phyloP scores from a whole-genome alignment of 805 yeast species.

The Yarrowia deformans region DNA sequence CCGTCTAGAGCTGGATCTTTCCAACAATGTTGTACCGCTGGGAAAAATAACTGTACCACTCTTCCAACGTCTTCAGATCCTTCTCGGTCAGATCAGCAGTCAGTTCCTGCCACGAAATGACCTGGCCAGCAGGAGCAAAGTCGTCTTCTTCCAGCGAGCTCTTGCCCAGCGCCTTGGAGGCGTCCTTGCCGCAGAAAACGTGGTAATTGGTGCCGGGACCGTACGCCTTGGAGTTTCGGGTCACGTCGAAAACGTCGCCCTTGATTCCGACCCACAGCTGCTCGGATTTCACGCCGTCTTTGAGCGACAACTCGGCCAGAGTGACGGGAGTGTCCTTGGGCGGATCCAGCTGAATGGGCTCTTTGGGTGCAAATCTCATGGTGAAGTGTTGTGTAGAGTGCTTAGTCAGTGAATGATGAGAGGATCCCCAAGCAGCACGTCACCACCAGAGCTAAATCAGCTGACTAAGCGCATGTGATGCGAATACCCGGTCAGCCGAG shows the following conservation, averaged over 20 bases:
- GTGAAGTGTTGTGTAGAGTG: background rate
- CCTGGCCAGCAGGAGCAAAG: conserved; percentile 51
- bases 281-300: conserved; percentile 56
- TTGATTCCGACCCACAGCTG: conserved; percentile 75
- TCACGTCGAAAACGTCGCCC: conserved; percentile 81
- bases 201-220: conserved; percentile 81
- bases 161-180: conserved; percentile 76
- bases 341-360: conserved; percentile 59
- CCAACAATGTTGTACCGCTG: conserved; percentile 51
- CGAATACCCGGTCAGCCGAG: background rate
- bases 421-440: background rate
- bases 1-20: background rate
- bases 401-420: conserved; percentile 6
- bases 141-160: conserved; percentile 66
- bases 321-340: conserved; percentile 59
- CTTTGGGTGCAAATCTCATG: conserved; percentile 55
- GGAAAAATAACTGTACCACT: conserved; percentile 73
- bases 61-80: conserved; percentile 68
- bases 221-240: conserved; percentile 67
- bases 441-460: background rate
- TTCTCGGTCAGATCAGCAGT: conserved; percentile 58
- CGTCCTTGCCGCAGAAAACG: conserved; percentile 77
- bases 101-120: conserved; percentile 38
- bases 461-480: conserved; percentile 27
- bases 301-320: conserved; percentile 54